Base-by-base conservation (phyloP, 768 basidiomycete species). In the Naganishia friedmannii region DNA sequence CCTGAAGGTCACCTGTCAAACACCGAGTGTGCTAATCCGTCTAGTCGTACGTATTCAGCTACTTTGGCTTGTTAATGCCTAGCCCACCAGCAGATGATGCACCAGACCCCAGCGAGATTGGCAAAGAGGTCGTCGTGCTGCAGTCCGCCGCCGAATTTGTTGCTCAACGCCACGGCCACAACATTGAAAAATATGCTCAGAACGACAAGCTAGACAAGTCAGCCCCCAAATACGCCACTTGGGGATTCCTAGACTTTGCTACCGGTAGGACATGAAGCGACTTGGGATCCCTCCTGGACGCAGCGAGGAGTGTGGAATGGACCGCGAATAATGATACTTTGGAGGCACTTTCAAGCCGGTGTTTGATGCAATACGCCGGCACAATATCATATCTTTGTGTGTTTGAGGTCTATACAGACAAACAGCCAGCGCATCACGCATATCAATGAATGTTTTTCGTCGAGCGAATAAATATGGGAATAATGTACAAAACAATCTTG, bases 351-450 rank as follows among this genome's bases (percentile, higher is more conserved):
- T 54, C 53, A 54, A 54, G 53, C 26, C 53, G 3, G 53, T 54
- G 15, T 54, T 54, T 15, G 53, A 54, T 4, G 53, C 53, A 4
- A 54, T 54, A n/a, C 53, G 53, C 26, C 10, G 26, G 53, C 10
- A 54, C 29, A 54, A 54, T 12, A 54, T 54, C 26, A 54, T 54
- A 17, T n/a, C 53, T 46, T 21, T 58, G 28, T 28, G 73, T 72
- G n/a, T 54, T 21, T 26, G 70, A 45, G n/a, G 76, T 32, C 21
- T 46, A 17, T 8, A 46, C 21, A 3, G 5, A 15, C 17, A 17
- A 15, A 8, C 15, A 46, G 21, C 21, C 45, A 46, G 3, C 3
- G 17, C 15, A 46, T 46, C 15, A 46, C 45, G 34, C 34, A 37
- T 5, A 37, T 37, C 34, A 12, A 12, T 37, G 34, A 4, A 37